Base-by-base conservation (phyloP, 768 basidiomycete species). In the Termitomyces sp. region DNA sequence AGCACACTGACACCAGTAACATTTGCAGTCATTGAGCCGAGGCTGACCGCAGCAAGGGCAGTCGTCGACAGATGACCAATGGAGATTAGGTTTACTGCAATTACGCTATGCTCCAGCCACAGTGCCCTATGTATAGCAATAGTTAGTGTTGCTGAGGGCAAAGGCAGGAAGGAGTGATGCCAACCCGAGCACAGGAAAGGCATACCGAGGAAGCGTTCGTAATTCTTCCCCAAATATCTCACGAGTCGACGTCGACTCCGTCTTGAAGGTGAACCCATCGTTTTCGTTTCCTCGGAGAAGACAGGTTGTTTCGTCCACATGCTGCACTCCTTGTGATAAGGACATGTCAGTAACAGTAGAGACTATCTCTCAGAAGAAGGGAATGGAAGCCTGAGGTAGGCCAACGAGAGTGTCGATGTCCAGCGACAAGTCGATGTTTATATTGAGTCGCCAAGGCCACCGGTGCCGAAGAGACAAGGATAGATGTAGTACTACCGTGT, bases 51-150 rank as follows among this genome's bases (percentile, higher is more conserved):
- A 25, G 89, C 89, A 0, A 91, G 79, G 16, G 87, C 83, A 2
- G 77, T 75, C 0, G 88, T 89, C 0, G 86, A 87, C 3, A 91
- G 68, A 66, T 91, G 89, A 3, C 89, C 89, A 12, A 89, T 82
- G 6, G 80, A 80, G 42, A 91, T 66, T 37, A 89, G 82, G 5
- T 84, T 82, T 6, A 81, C 83, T 2, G 88, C 68, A 30, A 84
- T 73, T 32, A 91, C 78, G 0, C 83, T 84, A 65, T 83, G 88
- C 61, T 91, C 89, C n/a, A 84, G 72, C 23, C 85, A 54, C 80
- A 51, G 55, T 16, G 55, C 47, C 14, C 55, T 56, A 44, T 30
- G 5, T 6, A 21, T 37, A 16, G 19, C 3, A 23, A 50, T 11
- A 14, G 12, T 37, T 12, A 50, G n/a, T 7, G 34, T 39, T 6